Base-by-base conservation (phyloP, 805 yeast species). In the Candida cerambycidarum region DNA sequence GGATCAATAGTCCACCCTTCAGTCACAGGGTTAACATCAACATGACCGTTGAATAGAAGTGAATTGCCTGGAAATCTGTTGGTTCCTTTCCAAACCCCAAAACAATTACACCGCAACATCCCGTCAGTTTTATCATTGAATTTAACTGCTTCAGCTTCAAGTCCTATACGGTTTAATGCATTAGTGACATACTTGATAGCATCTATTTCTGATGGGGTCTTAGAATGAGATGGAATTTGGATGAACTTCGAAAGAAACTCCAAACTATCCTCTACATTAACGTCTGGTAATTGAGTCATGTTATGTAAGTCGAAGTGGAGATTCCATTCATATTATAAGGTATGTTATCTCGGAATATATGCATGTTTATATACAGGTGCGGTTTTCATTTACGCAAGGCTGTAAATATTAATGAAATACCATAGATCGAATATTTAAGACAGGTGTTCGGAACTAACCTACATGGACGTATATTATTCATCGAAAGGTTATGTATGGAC, bases 1-100 rank as follows among this genome's bases (percentile, higher is more conserved):
- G 63, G 63, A 34, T 59, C 62, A 11, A 59, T 58, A 9, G 63
- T 59, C 63, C 62, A 59, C 10, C 62, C 63, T 38, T 59, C 63
- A 9, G 56, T 52, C 10, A 58, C 59, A 12, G 63, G 63, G 39
- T 59, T 59, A 28, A 56, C 61, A 43, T 59, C 63, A 7, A 59
- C 63, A 47, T 59, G 63, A 17, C 63, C 63, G 37, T 59, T 59
- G 53, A 59, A 59, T 3, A 59, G 51, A 21, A 59, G 50, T 21
- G 51, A 55, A 35, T 51, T 56, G 11, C 52, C 28, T 5, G 15
- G n/a, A 11, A 32, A 41, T 34, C 50, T 49, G 9, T 48, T 54
- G 3, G 59, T 53, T 11, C 62, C 63, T 34, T 51, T 44, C 63
- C 63, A 59, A 9, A 54, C 53, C 5, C 63, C 63, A 15, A 59